Evolutionary conservation across 2,329 filamentous ascomycete genomes (phyloP), one percentile per base, ranked within the genome.

Genomic region (Colletotrichum sp.): DNA sequence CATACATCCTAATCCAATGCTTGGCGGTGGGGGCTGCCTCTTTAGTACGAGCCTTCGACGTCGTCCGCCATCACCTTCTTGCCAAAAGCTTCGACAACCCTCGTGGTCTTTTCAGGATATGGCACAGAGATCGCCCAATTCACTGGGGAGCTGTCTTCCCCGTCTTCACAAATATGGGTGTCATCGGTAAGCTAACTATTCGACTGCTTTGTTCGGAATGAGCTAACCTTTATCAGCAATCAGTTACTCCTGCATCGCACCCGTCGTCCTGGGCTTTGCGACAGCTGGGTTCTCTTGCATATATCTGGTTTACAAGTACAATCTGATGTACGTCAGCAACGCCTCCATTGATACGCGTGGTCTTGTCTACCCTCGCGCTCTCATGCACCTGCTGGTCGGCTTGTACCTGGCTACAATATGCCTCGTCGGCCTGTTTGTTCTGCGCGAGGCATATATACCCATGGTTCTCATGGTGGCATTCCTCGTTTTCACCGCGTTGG

Each of bases 1-100:
- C 94, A 0, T 99, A 99, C 86, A 98, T 99, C 79, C 92, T 99
- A 36, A 91, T 99, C 4, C 97, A 99, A 84, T 98, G 96, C 39
- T 85, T 99, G 74, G 93, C 93, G 2, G 92, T 96, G 77, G 94
- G 95, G 5, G 90, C 95, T 0, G 91, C 93, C 63, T 91, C 94
- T 2, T 85, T 99, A 7, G 88, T 98, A 4, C 95, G 98, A 79
- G 83, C 89, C 0, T 86, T 88, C 16, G 95, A 95, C 19, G 89
- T 99, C 0, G 78, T 87, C 8, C 82, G 86, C 2, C 86, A 88
- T 15, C 81, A 83, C 67, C 85, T 96, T 63, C 85, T 98, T 34
- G 95, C 94, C 82, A 92, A 92, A 67, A 82, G 98, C 8, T 87
- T 96, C 63, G 95, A 96, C 83, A 94, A 92, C 0, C 97, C 97